phyloP scores from a whole-genome alignment of 371 early-diverging fungal genomes.

The Mortierella sp. region DNA sequence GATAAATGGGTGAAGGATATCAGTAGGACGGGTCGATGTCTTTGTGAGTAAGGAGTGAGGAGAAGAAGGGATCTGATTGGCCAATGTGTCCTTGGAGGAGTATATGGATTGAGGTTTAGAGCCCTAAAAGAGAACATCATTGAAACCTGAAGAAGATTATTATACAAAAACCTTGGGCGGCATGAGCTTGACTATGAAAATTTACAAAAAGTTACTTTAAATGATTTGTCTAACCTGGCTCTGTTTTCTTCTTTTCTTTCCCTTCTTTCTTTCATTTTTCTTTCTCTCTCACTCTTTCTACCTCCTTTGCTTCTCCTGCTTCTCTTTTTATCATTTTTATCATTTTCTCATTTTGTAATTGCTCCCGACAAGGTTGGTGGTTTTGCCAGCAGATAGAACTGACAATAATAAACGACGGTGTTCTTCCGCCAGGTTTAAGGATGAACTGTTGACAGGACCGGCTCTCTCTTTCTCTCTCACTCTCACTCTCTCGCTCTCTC shows the following conservation, averaged over 20 bases:
- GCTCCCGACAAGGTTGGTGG: background rate
- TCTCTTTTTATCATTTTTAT: background rate
- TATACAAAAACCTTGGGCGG: background rate
- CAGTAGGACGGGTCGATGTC: background rate
- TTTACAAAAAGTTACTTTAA: background rate
- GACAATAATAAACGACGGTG: background rate
- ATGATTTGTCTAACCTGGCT: background rate
- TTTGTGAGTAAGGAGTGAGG: background rate
- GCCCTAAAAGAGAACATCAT: constrained; percentile 25
- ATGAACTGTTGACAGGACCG: too few relatives aligned
- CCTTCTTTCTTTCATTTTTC: background rate
- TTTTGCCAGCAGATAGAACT: background rate
- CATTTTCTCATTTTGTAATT: background rate
- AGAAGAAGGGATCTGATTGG: background rate
- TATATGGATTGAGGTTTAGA: background rate
- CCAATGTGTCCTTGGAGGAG: constrained; percentile 1
- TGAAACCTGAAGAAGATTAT: constrained; percentile 24
- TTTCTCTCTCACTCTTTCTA: background rate
- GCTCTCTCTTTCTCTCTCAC: background rate
- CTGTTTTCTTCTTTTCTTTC: background rate
- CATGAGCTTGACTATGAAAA: too few relatives aligned
- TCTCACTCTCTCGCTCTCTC: background rate
- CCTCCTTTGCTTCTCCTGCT: background rate
- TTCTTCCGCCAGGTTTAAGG: background rate
- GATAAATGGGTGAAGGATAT: constrained; percentile 1